phyloP scores from a whole-genome alignment of 208 protist genomes.

The Trypanosoma congolense region DNA sequence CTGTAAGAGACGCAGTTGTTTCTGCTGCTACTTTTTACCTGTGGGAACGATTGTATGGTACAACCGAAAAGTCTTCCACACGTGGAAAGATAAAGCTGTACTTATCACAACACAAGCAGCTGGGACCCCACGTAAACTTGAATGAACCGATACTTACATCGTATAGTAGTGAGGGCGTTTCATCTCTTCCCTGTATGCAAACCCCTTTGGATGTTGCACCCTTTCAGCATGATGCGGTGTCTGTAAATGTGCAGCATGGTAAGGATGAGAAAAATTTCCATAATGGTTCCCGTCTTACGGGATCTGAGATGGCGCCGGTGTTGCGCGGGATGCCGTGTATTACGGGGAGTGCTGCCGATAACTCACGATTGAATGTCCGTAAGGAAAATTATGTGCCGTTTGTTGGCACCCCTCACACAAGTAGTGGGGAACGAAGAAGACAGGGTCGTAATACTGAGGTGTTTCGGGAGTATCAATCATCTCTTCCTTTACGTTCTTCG shows the following conservation, averaged over 20 bases:
- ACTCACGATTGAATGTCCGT: no score
- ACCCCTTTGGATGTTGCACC: background rate
- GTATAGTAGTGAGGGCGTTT: background rate
- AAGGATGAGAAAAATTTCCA: background rate
- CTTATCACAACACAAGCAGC: constrained; percentile 4
- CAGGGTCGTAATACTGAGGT: background rate
- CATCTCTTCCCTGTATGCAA: background rate
- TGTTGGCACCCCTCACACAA: background rate
- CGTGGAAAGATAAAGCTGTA: constrained; percentile 17
- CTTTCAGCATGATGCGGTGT: background rate
- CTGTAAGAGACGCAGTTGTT: constrained; percentile 11
- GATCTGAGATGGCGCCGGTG: no score
- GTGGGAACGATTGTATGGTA: constrained; percentile 53
- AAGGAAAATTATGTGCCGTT: background rate
- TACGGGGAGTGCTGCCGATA: no score
- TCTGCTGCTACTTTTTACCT: constrained; percentile 31
- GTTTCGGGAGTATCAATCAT: background rate
- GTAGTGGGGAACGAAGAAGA: background rate
- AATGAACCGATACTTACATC: background rate
- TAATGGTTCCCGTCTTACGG: no score
- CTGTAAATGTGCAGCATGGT: background rate
- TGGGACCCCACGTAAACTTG: background rate
- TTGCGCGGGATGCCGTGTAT: no score
- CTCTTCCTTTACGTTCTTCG: background rate
- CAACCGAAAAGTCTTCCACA: constrained; percentile 26